Evolutionary conservation across 306 rosid species (phyloP), one percentile per base, ranked within the genome.

Genomic region (Senna siamea): DNA sequence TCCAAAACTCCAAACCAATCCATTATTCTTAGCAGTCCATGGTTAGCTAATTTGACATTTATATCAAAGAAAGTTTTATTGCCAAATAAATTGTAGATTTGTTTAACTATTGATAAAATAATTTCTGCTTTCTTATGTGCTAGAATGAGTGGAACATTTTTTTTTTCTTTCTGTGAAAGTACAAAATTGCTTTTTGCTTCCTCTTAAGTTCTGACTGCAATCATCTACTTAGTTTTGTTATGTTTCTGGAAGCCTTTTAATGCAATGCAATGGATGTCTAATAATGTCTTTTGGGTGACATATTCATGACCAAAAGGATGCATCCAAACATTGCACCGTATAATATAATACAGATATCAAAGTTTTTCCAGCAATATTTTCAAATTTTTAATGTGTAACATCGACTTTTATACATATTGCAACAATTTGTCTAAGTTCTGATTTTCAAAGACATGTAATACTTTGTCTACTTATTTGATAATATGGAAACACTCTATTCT

Each of bases 381-480:
- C 41, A 61, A 61, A 66, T 51, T 47, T 63, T 20, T 59, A 34
- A 47, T 30, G 14, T 43, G 65, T 43, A 52, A 58, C 48, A 43
- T 3, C 22, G 60, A 58, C 19, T 62, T 74, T 44, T 55, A 41
- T 57, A 52, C 67, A 28, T 66, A 47, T 51, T 57, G 70, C 75
- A 76, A 72, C 48, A 56, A 70, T 19, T 63, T 2, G 41, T 54
- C 40, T 11, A 57, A 67, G 58, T 15, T n/a, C n/a, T n/a, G n/a
- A n/a, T n/a, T n/a, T n/a, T n/a, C n/a, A n/a, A n/a, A n/a, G n/a
- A n/a, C 37, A 14, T 32, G 59, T 77, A 37, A 43, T 30, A 43
- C 38, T 52, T 52, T 73, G 44, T 81, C 47, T 15, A 73, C 74
- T 52, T 55, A 73, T 55, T 53, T 51, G 38, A 64, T 65, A 48